These are phyloP conservation scores for Zelopaecilomyces penicillatus DNA, from an alignment of 2,329 filamentous ascomycete species.

Conservation along the genomic window DNA sequence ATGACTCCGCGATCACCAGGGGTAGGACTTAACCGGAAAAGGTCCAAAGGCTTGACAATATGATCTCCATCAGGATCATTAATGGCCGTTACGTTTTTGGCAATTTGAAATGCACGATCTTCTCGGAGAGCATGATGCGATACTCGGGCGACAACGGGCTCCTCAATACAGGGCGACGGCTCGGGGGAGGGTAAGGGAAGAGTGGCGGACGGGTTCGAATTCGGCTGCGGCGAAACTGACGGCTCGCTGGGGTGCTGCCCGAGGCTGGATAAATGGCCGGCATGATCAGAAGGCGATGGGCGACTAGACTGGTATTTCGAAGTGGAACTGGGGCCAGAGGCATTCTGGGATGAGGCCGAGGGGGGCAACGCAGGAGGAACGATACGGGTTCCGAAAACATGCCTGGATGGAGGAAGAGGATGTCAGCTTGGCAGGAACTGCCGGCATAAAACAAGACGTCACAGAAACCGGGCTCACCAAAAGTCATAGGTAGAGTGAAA, in stretches of 20 bases:
- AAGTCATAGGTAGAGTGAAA: slow-evolving; percentile 74
- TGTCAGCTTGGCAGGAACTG: background rate
- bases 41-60: slow-evolving; percentile 72
- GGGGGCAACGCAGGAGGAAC: slow-evolving; percentile 42
- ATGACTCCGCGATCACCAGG: slow-evolving; percentile 63
- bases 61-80: slow-evolving; percentile 67
- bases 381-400: slow-evolving; percentile 56
- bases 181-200: slow-evolving; percentile 32
- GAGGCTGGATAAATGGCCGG: slow-evolving; percentile 18
- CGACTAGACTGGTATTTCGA: slow-evolving; percentile 35
- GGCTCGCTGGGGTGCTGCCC: slow-evolving; percentile 30
- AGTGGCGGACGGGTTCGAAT: slow-evolving; percentile 23
- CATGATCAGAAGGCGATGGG: slow-evolving; percentile 32
- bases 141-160: slow-evolving; percentile 69
- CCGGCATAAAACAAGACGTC: background rate
- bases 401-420: slow-evolving; percentile 34
- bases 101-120: slow-evolving; percentile 80
- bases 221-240: slow-evolving; percentile 29
- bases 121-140: slow-evolving; percentile 76
- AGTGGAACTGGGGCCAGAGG: slow-evolving; percentile 35
- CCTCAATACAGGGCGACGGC: slow-evolving; percentile 47
- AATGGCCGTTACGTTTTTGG: slow-evolving; percentile 60
- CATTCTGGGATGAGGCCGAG: slow-evolving; percentile 36
- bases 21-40: slow-evolving; percentile 61
- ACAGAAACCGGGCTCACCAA: slow-evolving; percentile 47